These are phyloP conservation scores for Capsicum pubescens DNA, from an alignment of 257 asterid species.

Conservation along the genomic window DNA sequence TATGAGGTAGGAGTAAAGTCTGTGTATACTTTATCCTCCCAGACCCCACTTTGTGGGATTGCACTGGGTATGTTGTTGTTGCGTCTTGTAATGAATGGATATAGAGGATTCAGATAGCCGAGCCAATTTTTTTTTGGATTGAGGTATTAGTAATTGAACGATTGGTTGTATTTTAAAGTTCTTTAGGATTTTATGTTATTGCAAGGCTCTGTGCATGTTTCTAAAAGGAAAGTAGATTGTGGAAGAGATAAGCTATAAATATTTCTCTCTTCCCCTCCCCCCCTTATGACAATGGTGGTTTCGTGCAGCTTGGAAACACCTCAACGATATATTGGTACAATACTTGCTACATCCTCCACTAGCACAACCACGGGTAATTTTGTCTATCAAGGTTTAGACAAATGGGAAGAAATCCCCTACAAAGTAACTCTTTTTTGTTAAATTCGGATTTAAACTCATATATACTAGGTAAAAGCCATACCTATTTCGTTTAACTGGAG, in stretches of 20 bases:
- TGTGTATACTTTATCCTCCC: no score
- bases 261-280: neutral
- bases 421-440: neutral
- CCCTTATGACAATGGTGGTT: neutral
- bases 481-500: neutral
- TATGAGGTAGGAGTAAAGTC: no score
- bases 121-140: neutral
- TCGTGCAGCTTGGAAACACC: neutral
- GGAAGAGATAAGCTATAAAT: neutral
- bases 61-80: no score
- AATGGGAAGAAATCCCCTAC: neutral
- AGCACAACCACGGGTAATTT: neutral
- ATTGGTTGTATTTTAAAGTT: neutral
- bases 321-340: neutral
- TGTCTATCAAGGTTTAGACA: neutral
- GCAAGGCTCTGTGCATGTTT: neutral
- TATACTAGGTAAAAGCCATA: neutral
- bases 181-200: neutral
- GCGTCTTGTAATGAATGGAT: neutral
- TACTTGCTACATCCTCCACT: neutral
- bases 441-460: neutral
- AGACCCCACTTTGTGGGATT: no score
- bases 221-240: neutral
- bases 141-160: neutral
- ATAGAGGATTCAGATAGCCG: neutral